phyloP scores from a whole-genome alignment of 306 rosid genomes.

The Vigna angularis region DNA sequence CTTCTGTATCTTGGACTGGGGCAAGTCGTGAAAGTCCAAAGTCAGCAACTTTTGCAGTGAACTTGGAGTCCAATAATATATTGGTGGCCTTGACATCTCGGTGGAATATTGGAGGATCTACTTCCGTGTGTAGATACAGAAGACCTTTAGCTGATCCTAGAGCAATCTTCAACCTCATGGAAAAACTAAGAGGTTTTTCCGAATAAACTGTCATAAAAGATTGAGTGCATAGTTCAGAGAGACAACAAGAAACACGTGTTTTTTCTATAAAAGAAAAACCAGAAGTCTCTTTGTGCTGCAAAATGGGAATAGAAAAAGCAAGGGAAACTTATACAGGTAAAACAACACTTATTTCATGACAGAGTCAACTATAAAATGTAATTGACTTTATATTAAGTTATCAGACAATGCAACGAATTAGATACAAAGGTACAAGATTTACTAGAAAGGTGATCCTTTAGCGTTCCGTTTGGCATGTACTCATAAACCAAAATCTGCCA shows the following conservation, averaged over 20 bases:
- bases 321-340: slow-evolving; percentile 14
- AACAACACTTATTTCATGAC: neutral
- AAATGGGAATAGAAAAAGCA: slow-evolving; percentile 14
- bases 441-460: slow-evolving; percentile 90
- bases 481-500: slow-evolving; percentile 94
- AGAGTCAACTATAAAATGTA: slow-evolving; percentile 13
- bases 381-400: neutral
- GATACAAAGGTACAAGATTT: slow-evolving; percentile 35
- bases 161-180: slow-evolving; percentile 77
- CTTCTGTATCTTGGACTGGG: slow-evolving; percentile 81
- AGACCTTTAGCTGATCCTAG: slow-evolving; percentile 84
- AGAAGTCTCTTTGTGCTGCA: slow-evolving; percentile 5
- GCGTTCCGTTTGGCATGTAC: slow-evolving; percentile 81
- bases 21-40: slow-evolving; percentile 98
- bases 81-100: slow-evolving; percentile 94
- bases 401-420: neutral
- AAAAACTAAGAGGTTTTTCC: slow-evolving; percentile 65
- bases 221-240: neutral
- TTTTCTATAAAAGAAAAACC: neutral
- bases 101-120: slow-evolving; percentile 96
- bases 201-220: slow-evolving; percentile 57
- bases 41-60: slow-evolving; percentile 85
- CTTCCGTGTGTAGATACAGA: slow-evolving; percentile 92
- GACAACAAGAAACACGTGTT: slow-evolving; percentile 9
- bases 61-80: slow-evolving; percentile 77